Base-by-base conservation (phyloP, 1,139 yeast genomes). In the Yamadazyma triangularis region DNA sequence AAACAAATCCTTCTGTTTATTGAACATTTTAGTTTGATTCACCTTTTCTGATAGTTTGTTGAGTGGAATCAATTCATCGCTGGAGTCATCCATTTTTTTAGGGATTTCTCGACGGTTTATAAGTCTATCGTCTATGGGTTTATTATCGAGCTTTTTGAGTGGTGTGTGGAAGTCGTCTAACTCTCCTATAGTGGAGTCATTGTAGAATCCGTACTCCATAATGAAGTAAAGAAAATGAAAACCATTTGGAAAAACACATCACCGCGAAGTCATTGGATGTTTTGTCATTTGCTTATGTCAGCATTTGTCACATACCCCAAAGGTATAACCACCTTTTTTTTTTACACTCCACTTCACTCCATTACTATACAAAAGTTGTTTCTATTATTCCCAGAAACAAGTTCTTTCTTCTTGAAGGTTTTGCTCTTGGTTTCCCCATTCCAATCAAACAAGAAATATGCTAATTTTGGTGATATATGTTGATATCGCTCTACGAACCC, bases 381-480 rank as follows among this genome's bases (percentile, higher is more conserved):
- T 57, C 77, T 69, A 2, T 60, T 56, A 0, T 70, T 49, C 0
- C 87, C 86, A 25, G 64, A 62, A 27, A 64, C 61, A 3, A 79
- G 33, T 46, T 77, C 77, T 25, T 43, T 54, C 50, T 79, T 81
- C 16, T 29, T 26, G 21, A 34, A n/a, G 35, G 24, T 10, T 13
- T 27, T 31, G 19, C 35, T 32, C 1, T 36, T 29, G 15, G 30
- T 19, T n/a, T 34, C 30, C 4, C 73, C 76, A 9, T 44, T 46
- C 78, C 77, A 70, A 34, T 65, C 61, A 42, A 71, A 79, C 8
- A 87, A 63, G 79, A 89, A 76, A 51, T 89, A 89, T 1, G 79
- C 84, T n/a, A 89, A 70, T 48, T 88, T 87, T 30, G 70, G 67
- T 0, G 95, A 80, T 36, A 74, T 74, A 42, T 83, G 75, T 34